phyloP scores from a whole-genome alignment of 768 basidiomycete genomes.

The Leucosporidium yakuticum region DNA sequence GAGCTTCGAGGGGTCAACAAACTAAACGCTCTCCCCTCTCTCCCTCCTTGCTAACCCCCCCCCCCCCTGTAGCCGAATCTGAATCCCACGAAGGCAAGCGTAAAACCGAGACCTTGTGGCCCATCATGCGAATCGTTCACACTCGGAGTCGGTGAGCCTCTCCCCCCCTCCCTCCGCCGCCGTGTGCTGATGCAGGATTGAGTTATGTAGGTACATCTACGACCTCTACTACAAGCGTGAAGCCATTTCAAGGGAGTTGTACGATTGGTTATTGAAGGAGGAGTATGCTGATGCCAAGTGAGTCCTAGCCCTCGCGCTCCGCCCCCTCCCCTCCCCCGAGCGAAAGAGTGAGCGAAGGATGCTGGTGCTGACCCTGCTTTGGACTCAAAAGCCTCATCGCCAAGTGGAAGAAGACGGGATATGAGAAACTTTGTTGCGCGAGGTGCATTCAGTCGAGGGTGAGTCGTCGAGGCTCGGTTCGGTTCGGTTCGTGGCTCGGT shows the following conservation, averaged over 20 bases:
- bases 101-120: slow-evolving; percentile 86
- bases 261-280: slow-evolving; percentile 92
- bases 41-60: too few species aligned
- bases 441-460: slow-evolving; percentile 93
- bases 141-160: slow-evolving; percentile 58
- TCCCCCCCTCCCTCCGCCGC: not conserved
- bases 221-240: slow-evolving; percentile 98
- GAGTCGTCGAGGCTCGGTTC: slow-evolving; percentile 34
- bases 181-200: too few species aligned
- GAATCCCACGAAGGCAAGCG: slow-evolving; percentile 98
- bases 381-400: slow-evolving; percentile 67
- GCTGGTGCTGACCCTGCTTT: not conserved
- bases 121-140: slow-evolving; percentile 97
- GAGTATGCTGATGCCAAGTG: slow-evolving; percentile 95
- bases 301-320: slow-evolving; percentile 42
- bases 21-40: not conserved
- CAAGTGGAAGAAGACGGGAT: slow-evolving; percentile 98
- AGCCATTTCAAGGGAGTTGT: slow-evolving; percentile 80
- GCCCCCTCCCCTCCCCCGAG: not conserved
- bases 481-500: not conserved
- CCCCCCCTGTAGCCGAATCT: slow-evolving; percentile 56
- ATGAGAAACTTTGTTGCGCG: slow-evolving; percentile 95
- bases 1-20: not conserved
- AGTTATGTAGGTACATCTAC: slow-evolving; percentile 71
- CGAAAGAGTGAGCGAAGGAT: not conserved